A percentile compares a stretch with the other conserved stretches of the same genome.
Evolutionary conservation across 2,329 filamentous ascomycete genomes (phyloP).

Genomic region (Fusarium camptoceras): DNA sequence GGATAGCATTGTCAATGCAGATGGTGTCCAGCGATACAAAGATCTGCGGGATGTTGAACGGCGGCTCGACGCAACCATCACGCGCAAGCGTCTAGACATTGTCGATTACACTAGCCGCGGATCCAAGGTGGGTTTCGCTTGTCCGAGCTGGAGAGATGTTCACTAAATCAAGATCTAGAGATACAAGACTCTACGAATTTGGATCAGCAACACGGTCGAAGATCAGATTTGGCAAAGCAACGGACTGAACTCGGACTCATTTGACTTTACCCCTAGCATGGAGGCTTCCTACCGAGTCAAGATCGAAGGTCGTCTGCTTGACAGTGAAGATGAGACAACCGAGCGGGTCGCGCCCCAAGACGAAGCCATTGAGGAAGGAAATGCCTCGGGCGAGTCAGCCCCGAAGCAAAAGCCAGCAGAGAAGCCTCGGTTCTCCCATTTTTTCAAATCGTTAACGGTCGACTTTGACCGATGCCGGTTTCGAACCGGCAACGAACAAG

Average conservation of each 20-base stretch:
- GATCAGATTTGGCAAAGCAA: conserved; percentile 92
- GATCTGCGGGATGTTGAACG: conserved; percentile 88
- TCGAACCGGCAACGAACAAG: conserved; percentile 66
- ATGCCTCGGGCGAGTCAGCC: conserved; percentile 45
- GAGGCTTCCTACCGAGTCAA: conserved; percentile 89
- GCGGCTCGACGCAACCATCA: conserved; percentile 90
- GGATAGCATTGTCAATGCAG: conserved; percentile 78
- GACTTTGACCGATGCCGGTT: conserved; percentile 75
- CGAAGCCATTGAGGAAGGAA: conserved; percentile 50
- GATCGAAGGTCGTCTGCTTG: conserved; percentile 87
- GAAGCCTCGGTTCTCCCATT: conserved; percentile 76
- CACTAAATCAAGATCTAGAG: conserved; percentile 60
- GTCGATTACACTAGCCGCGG: conserved; percentile 82
- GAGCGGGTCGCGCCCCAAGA: conserved; percentile 59
- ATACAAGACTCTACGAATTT: conserved; percentile 87
- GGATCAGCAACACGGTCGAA: conserved; percentile 94
- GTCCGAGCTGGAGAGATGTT: neutral
- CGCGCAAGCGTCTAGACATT: conserved; percentile 92
- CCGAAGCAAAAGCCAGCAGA: conserved; percentile 54
- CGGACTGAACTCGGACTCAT: conserved; percentile 76
- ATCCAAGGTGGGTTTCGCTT: conserved; percentile 66
- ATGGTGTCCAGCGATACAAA: conserved; percentile 84
- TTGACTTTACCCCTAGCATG: conserved; percentile 82
- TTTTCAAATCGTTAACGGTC: conserved; percentile 83
- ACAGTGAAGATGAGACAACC: conserved; percentile 72